Conservation (phyloP, 208 protist species). For the Wallacemonas sp. region DNA sequence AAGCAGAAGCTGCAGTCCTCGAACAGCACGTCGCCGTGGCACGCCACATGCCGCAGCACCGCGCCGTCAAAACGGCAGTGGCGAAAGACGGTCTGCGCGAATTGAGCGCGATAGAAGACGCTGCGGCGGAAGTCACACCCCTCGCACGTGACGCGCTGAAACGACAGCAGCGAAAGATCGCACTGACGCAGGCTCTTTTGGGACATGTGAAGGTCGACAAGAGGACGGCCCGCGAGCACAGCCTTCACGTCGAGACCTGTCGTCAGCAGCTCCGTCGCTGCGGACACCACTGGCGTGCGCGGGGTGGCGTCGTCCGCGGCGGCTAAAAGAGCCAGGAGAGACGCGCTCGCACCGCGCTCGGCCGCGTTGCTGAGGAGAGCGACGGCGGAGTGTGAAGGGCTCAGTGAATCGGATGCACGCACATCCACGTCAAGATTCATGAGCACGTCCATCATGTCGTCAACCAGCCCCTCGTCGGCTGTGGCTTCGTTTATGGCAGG, state of each 20-base stretch:
- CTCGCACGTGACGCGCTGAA: constrained; percentile 32
- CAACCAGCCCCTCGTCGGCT: background rate
- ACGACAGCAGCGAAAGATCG: constrained; percentile 59
- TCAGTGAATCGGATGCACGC: too few relatives aligned
- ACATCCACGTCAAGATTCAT: background rate
- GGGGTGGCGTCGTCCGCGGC: background rate
- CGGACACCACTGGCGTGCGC: constrained; percentile 9
- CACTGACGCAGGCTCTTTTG: constrained; percentile 42
- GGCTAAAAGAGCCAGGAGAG: background rate
- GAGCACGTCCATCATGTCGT: constrained; percentile 1
- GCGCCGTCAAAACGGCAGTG: constrained; percentile 62
- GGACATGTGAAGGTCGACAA: constrained; percentile 31
- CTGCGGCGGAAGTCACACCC: constrained; percentile 59
- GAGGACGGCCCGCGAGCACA: constrained; percentile 34
- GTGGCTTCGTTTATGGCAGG: background rate
- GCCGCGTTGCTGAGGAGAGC: background rate
- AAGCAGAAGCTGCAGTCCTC: constrained; percentile 59
- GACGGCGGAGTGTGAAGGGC: background rate
- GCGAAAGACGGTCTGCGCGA: constrained; percentile 44
- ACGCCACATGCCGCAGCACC: constrained; percentile 27
- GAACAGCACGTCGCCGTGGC: constrained; percentile 34
- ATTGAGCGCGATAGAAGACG: constrained; percentile 48
- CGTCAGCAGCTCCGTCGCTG: constrained; percentile 41
- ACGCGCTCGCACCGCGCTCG: background rate
- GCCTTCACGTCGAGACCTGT: constrained; percentile 69